These are phyloP conservation scores for Carex cristatella DNA, from an alignment of 176 grass and related monocot genomes.

Conservation along the genomic window DNA sequence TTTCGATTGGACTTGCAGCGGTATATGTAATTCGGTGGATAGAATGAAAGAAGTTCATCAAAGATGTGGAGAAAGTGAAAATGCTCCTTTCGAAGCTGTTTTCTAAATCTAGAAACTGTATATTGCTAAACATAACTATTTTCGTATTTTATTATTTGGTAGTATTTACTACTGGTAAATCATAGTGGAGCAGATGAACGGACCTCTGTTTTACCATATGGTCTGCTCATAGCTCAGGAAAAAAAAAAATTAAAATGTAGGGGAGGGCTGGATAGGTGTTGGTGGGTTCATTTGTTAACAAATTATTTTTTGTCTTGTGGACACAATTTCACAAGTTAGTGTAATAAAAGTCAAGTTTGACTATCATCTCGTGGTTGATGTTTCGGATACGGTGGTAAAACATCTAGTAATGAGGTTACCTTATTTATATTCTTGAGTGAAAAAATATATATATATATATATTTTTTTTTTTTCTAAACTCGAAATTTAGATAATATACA, in stretches of 20 bases:
- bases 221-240: background rate
- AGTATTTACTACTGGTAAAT: background rate
- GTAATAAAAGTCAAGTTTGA: conserved; percentile 13
- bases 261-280: background rate
- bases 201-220: conserved; percentile 20
- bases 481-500: background rate
- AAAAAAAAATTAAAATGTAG: background rate
- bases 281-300: background rate
- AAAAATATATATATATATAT: too few species aligned
- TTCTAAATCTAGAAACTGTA: conserved; percentile 31
- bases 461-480: background rate
- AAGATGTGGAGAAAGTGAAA: conserved; percentile 54
- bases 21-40: conserved; percentile 74
- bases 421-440: too few species aligned
- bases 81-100: conserved; percentile 33
- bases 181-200: background rate
- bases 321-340: conserved; percentile 14
- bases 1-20: conserved; percentile 88
- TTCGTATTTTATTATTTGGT: background rate
- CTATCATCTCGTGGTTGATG: background rate
- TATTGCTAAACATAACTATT: background rate
- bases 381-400: background rate
- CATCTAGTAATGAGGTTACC: background rate
- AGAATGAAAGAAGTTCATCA: conserved; percentile 75
- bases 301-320: conserved; percentile 8